phyloP scores from a whole-genome alignment of 1,284 basidiomycete species.

The Boletus albobrunnescens region DNA sequence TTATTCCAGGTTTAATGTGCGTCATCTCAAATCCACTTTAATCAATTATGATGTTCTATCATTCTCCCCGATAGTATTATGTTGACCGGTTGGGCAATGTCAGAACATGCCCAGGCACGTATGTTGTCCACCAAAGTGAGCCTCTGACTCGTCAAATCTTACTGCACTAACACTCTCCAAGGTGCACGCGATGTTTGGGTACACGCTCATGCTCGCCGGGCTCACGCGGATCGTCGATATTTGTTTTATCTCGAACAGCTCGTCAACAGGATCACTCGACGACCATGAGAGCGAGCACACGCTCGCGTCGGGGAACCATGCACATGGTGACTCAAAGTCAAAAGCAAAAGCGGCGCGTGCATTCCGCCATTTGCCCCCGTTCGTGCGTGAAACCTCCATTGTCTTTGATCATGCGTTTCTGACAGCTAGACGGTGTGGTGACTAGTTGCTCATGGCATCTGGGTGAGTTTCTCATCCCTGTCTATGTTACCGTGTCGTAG shows the following conservation, averaged over 20 bases:
- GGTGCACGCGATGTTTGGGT: constrained; percentile 84
- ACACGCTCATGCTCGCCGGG: constrained; percentile 84
- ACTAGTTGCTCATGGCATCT: constrained; percentile 62
- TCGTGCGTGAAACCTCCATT: constrained; percentile 50
- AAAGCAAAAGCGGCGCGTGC: constrained; percentile 47
- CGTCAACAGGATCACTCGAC: constrained; percentile 24
- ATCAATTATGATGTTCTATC: constrained; percentile 4
- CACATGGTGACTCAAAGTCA: constrained; percentile 11
- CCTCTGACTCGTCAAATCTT: neutral
- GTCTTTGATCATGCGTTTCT: neutral
- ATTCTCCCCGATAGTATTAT: constrained; percentile 54
- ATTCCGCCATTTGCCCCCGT: constrained; percentile 83
- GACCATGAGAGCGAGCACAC: constrained; percentile 66
- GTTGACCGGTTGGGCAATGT: constrained; percentile 94
- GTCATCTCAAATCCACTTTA: constrained; percentile 17
- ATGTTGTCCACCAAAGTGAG: constrained; percentile 78
- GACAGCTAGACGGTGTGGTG: neutral
- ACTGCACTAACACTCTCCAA: constrained; percentile 28
- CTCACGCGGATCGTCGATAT: constrained; percentile 81
- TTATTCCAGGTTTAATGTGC: constrained; percentile 82
- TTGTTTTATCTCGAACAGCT: constrained; percentile 62
- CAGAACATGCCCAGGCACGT: constrained; percentile 81
- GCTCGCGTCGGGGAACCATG: constrained; percentile 36
- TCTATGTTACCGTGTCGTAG: neutral
- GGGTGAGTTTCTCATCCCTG: constrained; percentile 38